A percentile compares a stretch with the other conserved stretches of the same genome.
phyloP scores from a whole-genome alignment of 108 stramenopile species.

The Pseudonitzschia multiseries region DNA sequence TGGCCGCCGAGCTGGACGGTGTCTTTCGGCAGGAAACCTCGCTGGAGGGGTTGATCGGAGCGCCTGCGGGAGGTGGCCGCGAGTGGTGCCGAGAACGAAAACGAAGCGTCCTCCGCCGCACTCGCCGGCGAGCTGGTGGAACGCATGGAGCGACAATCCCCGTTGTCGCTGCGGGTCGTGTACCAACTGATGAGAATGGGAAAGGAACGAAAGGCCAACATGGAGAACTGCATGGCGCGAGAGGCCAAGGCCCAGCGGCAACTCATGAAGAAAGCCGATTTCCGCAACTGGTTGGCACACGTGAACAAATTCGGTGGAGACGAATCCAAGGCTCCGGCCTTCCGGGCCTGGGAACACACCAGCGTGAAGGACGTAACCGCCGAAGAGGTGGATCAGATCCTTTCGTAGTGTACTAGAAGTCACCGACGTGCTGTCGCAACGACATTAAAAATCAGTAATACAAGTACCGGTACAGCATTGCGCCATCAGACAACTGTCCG shows the following conservation, averaged over 20 bases:
- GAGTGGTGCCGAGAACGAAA: constrained; percentile 31
- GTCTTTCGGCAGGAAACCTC: constrained; percentile 58
- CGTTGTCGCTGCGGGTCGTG: constrained; percentile 63
- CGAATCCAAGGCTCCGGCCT: constrained; percentile 41
- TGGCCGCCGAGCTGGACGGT: constrained; percentile 62
- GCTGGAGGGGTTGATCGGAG: constrained; percentile 71
- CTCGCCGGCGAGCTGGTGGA: constrained; percentile 59
- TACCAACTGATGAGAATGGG: constrained; percentile 59
- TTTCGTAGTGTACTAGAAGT: too few relatives aligned
- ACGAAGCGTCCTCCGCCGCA: constrained; percentile 52
- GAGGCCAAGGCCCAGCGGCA: constrained; percentile 59
- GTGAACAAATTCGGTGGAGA: constrained; percentile 39
- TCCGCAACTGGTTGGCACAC: constrained; percentile 60
- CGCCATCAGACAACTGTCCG: too few relatives aligned
- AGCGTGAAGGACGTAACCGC: constrained; percentile 64
- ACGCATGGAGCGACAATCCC: constrained; percentile 71
- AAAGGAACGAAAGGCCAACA: constrained; percentile 36
- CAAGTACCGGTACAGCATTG: too few relatives aligned
- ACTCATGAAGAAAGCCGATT: constrained; percentile 56
- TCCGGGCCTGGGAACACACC: constrained; percentile 62
- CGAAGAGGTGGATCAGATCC: constrained; percentile 69
- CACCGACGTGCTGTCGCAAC: too few relatives aligned
- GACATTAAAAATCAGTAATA: too few relatives aligned
- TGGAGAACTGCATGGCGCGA: constrained; percentile 73
- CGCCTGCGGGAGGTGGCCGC: constrained; percentile 52